Base-by-base conservation (phyloP, 2,329 filamentous ascomycete genomes). In the Scleromitrula shiraiana region DNA sequence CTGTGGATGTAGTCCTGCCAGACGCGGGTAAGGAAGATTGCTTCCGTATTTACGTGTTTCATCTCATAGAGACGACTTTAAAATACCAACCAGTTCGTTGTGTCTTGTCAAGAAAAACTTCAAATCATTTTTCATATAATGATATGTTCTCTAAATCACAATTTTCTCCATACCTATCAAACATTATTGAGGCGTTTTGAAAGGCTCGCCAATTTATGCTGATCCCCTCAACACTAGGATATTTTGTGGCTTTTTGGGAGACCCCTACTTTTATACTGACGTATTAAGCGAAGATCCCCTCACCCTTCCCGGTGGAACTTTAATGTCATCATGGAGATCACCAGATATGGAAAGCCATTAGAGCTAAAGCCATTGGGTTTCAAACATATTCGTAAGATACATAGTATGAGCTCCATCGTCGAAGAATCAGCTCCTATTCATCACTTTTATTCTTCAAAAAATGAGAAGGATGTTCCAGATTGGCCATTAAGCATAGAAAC, bases 401-500 rank as follows among this genome's bases (percentile, higher is more conserved):
- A 36, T 35, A 29, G 23, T 22, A 36, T 35, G 23, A 23, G 22
- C 14, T 42, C 35, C 12, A 42, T 36, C 30, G 27, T 33, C 12
- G 38, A 48, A 23, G 38, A 42, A 42, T 10, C 8, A 19, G 22
- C n/a, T 42, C 24, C n/a, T n/a, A n/a, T 4, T 10, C 22, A 42
- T 22, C n/a, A 17, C n/a, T 14, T 20, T 36, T 12, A 22, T 15
- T 23, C 29, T 23, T 48, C 45, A 17, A 14, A 10, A n/a, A 22
- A 42, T 36, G 45, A 35, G 14, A 41, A 38, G 5, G 35, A 38
- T 22, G 35, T 38, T 7, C 19, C 19, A 23, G 9, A 50, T 23
- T 40, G 47, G 47, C 47, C 47, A 7, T 22, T 50, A 10, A 26
- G 27, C 12, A 9, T 19, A 7, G 41, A 41, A 26, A 50, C 42